Base-by-base conservation (phyloP, 1,139 yeast species). In the Blastobotrys serpentis region DNA sequence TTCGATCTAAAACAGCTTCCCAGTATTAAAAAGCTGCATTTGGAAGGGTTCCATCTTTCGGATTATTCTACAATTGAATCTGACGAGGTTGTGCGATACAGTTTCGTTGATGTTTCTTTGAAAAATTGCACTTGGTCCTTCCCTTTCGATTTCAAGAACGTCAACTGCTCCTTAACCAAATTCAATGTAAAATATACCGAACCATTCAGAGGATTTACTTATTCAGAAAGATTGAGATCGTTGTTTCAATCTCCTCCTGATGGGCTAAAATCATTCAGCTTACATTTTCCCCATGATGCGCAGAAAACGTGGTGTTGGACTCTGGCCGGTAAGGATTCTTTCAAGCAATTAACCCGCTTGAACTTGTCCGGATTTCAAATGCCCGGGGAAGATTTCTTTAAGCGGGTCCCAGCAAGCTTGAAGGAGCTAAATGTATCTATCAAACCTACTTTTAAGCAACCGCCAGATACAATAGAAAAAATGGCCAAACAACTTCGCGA, bases 271-370 rank as follows among this genome's bases (percentile, higher is more conserved):
- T 13, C 22, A 1, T 21, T 47, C 11, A 38, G 21, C 19, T 26
- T 46, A 22, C 38, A 43, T 23, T 46, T 46, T 18, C 39, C 48
- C 1, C 44, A 43, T 6, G 44, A 34, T 14, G 32, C 39, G 41
- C 47, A 44, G 19, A 50, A 50, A 34, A 29, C 52, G 4, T 50
- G 52, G 52, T 38, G 39, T 18, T 48, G 51, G 14, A 14, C 39
- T 11, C 14, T 47, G 14, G 16, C n/a, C 8, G 32, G 22, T 25
- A 29, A 11, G n/a, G 40, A 36, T n/a, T 21, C 23, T 21, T 25
- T 19, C 33, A 14, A 37, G 11, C 41, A 19, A 5, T 34, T 41
- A 32, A 23, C 45, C 41, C 14, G 17, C 23, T 29, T 26, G 34
- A 4, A 17, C 41, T n/a, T 49, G 13, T 16, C 41, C 8, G 51